These are phyloP conservation scores for Cadophora luteo-olivacea DNA, from an alignment of 2,329 filamentous ascomycete genomes.

Conservation along the genomic window DNA sequence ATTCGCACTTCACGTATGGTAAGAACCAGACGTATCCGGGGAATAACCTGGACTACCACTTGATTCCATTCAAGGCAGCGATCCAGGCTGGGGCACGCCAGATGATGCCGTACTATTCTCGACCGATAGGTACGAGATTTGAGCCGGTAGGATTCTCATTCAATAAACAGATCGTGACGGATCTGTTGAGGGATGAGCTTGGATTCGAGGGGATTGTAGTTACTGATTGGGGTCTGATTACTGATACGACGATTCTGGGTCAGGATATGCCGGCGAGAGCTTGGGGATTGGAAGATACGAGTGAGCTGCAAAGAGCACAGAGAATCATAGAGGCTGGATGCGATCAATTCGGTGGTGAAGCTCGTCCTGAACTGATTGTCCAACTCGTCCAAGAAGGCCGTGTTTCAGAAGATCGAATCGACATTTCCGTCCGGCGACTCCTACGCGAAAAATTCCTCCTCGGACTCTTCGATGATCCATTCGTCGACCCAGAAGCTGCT, in stretches of 20 bases:
- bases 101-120: slow-evolving; percentile 7
- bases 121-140: not conserved
- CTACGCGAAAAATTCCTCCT: not conserved
- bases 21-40: not conserved
- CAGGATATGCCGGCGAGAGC: not conserved
- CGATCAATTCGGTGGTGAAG: slow-evolving; percentile 10
- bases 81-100: not conserved
- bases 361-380: not conserved
- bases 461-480: not conserved
- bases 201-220: slow-evolving; percentile 10
- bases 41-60: slow-evolving; percentile 3
- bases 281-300: not conserved
- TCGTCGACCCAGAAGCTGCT: not conserved
- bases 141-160: slow-evolving; percentile 3
- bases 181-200: not conserved
- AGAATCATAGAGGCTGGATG: not conserved
- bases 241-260: not conserved
- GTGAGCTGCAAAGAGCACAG: not conserved
- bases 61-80: slow-evolving; percentile 5
- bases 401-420: not conserved
- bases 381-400: not conserved
- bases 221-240: slow-evolving; percentile 14
- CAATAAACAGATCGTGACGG: not conserved
- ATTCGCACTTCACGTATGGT: slow-evolving; percentile 7
- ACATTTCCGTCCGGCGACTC: not conserved